Evolutionary conservation across 2,329 filamentous ascomycete genomes (phyloP), one percentile per base, ranked within the genome.

Genomic region (Fusarium pininemorale): DNA sequence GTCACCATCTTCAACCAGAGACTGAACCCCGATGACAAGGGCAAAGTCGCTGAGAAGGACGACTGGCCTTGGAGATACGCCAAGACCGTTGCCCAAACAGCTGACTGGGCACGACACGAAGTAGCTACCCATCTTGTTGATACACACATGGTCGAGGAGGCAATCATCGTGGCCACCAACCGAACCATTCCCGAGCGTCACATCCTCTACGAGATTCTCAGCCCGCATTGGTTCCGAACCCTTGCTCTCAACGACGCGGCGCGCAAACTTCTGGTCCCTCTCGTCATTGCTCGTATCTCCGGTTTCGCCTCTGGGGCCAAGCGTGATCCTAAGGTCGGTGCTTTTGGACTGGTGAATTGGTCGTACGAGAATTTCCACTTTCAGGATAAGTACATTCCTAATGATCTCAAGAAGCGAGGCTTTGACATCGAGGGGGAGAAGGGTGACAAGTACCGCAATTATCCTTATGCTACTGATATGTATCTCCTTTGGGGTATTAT

Each of bases 31-130:
- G 71, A 72, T 22, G 71, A 69, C 7, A 53, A 61, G 20, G 39
- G 57, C 4, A 11, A 45, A 0, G 13, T 74, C 20, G 44, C 60
- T 10, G 68, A 74, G 51, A 74, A 72, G 42, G 57, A 72, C 1
- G 71, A 74, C 35, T 74, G 72, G 72, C 63, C 72, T 0, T 74
- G 72, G 72, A 37, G 72, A 47, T 74, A 74, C 4, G 72, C 72
- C 45, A 74, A 74, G 47, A 74, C 72, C 1, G 70, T 73, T 4
- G 72, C 72, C 0, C 72, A 74, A 30, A 72, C 72, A 0, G 72
- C 72, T 9, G 72, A 74, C 30, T 74, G 72, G 68, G 57, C 72
- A 8, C 60, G 72, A 54, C 72, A 74, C 18, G 72, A 74, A 8
- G 24, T 74, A 5, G 72, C 71, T 4, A 56, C 63, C 1, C 72